Evolutionary conservation across 2,329 filamentous ascomycete species (phyloP), one percentile per base, ranked within the genome.

Genomic region (Talaromyces funiculosus): DNA sequence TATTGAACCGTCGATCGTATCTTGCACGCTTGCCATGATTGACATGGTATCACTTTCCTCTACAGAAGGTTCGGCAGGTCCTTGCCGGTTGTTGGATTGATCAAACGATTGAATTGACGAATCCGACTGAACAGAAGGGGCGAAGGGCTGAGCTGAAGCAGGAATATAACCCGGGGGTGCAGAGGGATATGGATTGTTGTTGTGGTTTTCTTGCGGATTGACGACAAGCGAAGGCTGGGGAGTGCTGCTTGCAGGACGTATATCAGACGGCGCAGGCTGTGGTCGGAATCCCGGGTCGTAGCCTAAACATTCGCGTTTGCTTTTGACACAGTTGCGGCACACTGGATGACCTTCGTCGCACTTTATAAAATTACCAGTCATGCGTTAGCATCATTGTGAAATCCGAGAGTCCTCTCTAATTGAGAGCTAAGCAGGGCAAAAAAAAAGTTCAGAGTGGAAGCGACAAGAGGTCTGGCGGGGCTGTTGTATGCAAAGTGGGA

Each of bases 331-430:
- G 71, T 88, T 88, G 67, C 84, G 78, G 81, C 94, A 99, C 62
- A 88, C 87, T 22, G 94, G 94, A 75, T 96, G 92, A 63, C 86
- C 87, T 81, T 99, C 94, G 84, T 97, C 94, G 79, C 94, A 99
- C 94, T 97, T 74, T 67, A 63, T 24, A 14, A 67, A 64, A 64
- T 54, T 38, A 60, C 43, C 64, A 63, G 63, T 61, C 53, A 54
- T 53, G 45, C 38, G 63, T 65, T 62, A 66, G 59, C 61, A 67
- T 53, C 62, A 62, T 61, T 62, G 62, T 64, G 53, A 60, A 43
- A 31, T 31, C 42, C 51, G 18, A 38, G 33, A 18, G 14, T 59
- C 54, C 55, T 57, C 18, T 42, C 38, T 45, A 66, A 62, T 64
- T 64, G 47, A 57, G 29, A 47, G 53, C 33, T 29, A 33, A 14